Base-by-base conservation (phyloP, 305 asterid species). In the Withania somnifera region DNA sequence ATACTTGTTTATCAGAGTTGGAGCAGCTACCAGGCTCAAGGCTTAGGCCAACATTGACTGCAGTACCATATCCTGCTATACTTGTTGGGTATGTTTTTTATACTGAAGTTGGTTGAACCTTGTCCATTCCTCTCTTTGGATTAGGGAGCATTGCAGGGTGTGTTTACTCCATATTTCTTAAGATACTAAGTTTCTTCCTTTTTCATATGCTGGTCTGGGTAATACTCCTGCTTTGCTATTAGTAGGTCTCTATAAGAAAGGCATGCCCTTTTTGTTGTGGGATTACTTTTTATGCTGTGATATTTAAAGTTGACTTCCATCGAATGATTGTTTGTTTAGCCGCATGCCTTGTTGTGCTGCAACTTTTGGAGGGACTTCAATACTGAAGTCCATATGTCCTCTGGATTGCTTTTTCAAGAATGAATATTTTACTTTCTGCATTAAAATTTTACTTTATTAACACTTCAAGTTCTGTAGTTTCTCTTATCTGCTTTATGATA, bases 11-110 rank as follows among this genome's bases (percentile, higher is more conserved):
- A 78, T 87, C 87, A 68, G 99, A 96, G 84, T 85, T 88, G 32
- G 99, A 93, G 84, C 97, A 91, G 86, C 99, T 95, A 79, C 84
- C 83, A 52, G 88, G 86, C 82, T 86, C 92, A 84, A 90, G 94
- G 84, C 90, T 90, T 85, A 93, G 94, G 85, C 95, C 98, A 82
- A 91, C 98, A 50, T 88, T 95, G 75, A 88, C 98, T 85, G 98
- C 89, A 51, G 91, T 97, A 88, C 99, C 99, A 58, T 91, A 91
- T 90, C 99, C 99, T 78, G 91, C 98, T 84, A 87, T 97, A 87
- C 99, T 97, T 90, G 97, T 97, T 66, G 98, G 99, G 99, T 97
- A 95, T 84, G 90, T 76, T 60, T 50, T 75, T 75, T 26, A 50
- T 75, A 15, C 80, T 50, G 26, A 50, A 75, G 10, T 51, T 75